phyloP scores from a whole-genome alignment of 179 eudicot species.

The Spergularia azorica region DNA sequence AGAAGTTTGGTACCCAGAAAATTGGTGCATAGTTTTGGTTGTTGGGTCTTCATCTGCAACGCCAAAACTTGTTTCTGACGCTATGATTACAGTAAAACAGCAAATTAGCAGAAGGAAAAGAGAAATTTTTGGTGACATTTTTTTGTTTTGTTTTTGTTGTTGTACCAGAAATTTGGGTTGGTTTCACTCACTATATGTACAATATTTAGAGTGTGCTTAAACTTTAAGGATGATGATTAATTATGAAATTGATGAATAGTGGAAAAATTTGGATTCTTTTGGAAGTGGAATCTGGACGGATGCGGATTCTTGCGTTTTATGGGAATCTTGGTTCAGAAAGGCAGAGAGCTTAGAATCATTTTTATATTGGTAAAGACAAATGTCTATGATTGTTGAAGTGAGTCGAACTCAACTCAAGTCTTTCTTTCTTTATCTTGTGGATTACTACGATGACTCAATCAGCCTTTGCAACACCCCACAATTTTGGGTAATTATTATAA shows the following conservation, averaged over 20 bases:
- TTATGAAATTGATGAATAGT: background rate
- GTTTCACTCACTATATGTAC: too few species aligned
- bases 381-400: too few species aligned
- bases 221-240: background rate
- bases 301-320: background rate
- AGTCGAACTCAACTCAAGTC: too few species aligned
- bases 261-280: background rate
- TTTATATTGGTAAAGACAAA: too few species aligned
- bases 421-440: too few species aligned
- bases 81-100: slow-evolving; percentile 15
- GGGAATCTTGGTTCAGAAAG: slow-evolving; percentile 3
- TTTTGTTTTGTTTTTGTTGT: background rate
- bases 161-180: background rate
- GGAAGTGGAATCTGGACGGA: slow-evolving; percentile 11
- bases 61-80: slow-evolving; percentile 11
- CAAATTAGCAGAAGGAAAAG: slow-evolving; percentile 9
- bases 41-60: slow-evolving; percentile 52
- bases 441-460: too few species aligned
- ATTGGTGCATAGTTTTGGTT: slow-evolving; percentile 72
- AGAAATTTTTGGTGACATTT: slow-evolving; percentile 20
- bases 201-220: background rate
- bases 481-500: too few species aligned
- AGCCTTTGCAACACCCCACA: too few species aligned
- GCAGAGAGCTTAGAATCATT: background rate
- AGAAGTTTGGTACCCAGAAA: slow-evolving; percentile 72